Evolutionary conservation across 352 stramenopile species (phyloP).

Genomic region (Globisporangium canariense): DNA sequence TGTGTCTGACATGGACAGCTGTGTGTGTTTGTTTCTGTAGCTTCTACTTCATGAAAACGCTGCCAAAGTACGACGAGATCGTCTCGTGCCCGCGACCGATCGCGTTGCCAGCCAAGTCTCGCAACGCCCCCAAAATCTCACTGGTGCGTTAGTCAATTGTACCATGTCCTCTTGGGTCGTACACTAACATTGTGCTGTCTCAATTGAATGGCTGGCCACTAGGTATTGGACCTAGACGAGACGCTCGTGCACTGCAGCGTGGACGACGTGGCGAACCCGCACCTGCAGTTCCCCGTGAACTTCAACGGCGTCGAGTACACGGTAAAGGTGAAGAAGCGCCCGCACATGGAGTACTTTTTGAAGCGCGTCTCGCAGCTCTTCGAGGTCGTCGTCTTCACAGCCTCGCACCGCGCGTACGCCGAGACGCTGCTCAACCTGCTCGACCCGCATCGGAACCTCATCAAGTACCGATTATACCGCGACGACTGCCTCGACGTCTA

Average conservation of each 20-base stretch:
- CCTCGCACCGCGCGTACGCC: constrained; percentile 93
- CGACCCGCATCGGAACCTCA: constrained; percentile 89
- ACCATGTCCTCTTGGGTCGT: neutral
- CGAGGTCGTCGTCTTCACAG: constrained; percentile 99
- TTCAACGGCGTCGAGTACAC: constrained; percentile 95
- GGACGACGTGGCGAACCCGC: constrained; percentile 91
- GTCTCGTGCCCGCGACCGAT: constrained; percentile 42
- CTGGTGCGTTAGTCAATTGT: constrained; percentile 30
- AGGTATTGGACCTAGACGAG: constrained; percentile 98
- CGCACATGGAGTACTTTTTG: constrained; percentile 95
- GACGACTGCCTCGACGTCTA: constrained; percentile 96
- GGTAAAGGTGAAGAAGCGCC: constrained; percentile 96
- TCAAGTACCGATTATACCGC: constrained; percentile 94
- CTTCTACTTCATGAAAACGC: constrained; percentile 86
- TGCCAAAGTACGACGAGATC: constrained; percentile 79
- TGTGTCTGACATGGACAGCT: neutral
- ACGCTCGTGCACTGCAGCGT: constrained; percentile 99
- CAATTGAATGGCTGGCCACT: neutral
- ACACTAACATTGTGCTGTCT: neutral
- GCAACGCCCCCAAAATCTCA: constrained; percentile 63
- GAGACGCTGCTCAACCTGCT: constrained; percentile 97
- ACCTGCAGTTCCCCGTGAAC: constrained; percentile 94
- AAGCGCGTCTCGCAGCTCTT: constrained; percentile 90
- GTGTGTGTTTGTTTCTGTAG: constrained; percentile 23
- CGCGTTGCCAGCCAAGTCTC: constrained; percentile 54